Evolutionary conservation across 306 rosid species (phyloP).

Genomic region (Acacia acuminata): DNA sequence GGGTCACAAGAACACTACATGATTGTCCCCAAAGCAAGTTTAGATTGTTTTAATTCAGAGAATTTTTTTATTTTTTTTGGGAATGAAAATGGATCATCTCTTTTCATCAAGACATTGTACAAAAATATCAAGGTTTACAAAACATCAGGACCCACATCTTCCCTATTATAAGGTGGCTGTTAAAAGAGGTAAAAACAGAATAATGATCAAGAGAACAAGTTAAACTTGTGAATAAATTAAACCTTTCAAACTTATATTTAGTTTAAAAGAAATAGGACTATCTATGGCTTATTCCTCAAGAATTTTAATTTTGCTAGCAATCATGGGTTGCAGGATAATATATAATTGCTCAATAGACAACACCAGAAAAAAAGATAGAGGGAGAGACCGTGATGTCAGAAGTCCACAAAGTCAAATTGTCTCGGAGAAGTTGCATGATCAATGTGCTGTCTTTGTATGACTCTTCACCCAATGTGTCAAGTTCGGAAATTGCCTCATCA

Average conservation of each 20-base stretch:
- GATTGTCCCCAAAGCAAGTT: conserved; percentile 8
- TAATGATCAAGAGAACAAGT: not conserved
- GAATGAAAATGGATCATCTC: not conserved
- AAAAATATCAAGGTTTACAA: not conserved
- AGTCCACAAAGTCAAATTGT: conserved; percentile 95
- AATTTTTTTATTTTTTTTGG: not conserved
- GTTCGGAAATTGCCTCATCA: conserved; percentile 93
- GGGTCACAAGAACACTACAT: conserved; percentile 3
- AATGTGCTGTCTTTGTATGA: conserved; percentile 97
- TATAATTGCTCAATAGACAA: not conserved
- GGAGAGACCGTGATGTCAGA: conserved; percentile 79
- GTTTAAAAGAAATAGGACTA: not conserved
- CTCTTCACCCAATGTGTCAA: conserved; percentile 92
- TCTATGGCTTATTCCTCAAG: not conserved
- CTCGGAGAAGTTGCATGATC: conserved; percentile 97
- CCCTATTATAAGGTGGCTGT: not conserved
- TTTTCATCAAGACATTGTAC: not conserved
- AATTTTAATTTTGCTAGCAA: conserved; percentile 7
- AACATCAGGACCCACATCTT: not conserved
- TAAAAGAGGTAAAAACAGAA: not conserved
- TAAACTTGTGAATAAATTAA: not conserved
- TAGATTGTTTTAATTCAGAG: not conserved
- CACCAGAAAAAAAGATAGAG: not conserved
- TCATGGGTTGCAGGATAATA: not conserved
- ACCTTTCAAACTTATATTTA: not conserved